Evolutionary conservation across 2,329 filamentous ascomycete genomes (phyloP), one percentile per base, ranked within the genome.

Genomic region (Fusarium gaditjirri): DNA sequence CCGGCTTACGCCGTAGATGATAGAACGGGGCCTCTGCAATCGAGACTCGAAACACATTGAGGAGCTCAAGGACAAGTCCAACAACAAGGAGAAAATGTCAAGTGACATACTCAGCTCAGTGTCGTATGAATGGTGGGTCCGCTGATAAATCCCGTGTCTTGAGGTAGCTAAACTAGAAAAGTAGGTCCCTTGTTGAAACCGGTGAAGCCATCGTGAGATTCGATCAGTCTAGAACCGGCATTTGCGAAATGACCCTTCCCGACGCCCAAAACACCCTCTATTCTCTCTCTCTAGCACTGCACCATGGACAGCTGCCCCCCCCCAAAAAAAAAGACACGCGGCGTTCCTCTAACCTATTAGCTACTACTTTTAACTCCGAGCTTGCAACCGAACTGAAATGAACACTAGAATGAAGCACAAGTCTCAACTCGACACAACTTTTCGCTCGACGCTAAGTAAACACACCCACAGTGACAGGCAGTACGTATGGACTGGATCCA

Each of bases 141-240:
- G 52, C 65, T 65, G 55, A 65, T 68, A 70, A 72, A 64, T 58
- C 36, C 59, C 54, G 31, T 61, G 39, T 33, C 61, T 39, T 53
- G 35, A 39, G 19, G 49, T 53, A 38, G 13, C 33, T 39, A 52
- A 27, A 36, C 49, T 36, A 35, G 50, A 42, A 55, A 54, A 43
- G 64, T 39, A 44, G 27, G 27, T 29, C 8, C 35, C 41, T 68
- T 49, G 50, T 46, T 43, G 35, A 41, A 55, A 39, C 61, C 54
- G 61, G 57, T 72, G 70, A 72, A 72, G 70, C 70, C 60, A 72
- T 72, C 70, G 69, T 66, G 69, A 72, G 65, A 70, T 66, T 61
- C 49, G 44, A 55, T 50, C 35, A 56, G 49, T 72, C 67, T 72
- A 72, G 70, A 70, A 69, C 62, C 69, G 65, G 66, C 31, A 60